phyloP scores from a whole-genome alignment of 2,329 filamentous ascomycete species.

The Hawksworthiomyces lignivorus region DNA sequence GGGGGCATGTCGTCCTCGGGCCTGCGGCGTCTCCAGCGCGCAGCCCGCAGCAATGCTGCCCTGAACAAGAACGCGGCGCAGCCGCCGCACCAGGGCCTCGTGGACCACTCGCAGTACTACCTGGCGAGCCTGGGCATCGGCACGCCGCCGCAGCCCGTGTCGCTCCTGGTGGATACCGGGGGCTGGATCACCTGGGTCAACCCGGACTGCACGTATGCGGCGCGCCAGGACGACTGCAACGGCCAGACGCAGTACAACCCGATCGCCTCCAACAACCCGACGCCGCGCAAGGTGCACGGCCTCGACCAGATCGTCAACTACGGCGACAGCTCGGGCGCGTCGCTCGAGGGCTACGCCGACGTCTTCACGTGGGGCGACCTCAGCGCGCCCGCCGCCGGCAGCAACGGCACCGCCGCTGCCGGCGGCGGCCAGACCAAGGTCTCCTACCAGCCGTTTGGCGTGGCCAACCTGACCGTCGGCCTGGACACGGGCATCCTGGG shows the following conservation, averaged over 20 bases:
- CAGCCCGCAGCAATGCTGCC: too few species aligned
- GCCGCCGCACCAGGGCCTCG: not conserved
- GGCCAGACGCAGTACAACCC: not conserved
- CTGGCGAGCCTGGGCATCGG: constrained; percentile 9
- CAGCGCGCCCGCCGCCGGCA: too few species aligned
- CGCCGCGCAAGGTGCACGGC: constrained; percentile 1
- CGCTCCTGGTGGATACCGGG: constrained; percentile 6
- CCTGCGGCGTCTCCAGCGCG: too few species aligned
- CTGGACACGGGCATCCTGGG: constrained; percentile 6
- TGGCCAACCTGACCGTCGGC: constrained; percentile 5
- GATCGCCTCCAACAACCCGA: not conserved
- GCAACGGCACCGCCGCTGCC: too few species aligned
- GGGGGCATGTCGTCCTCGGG: not conserved
- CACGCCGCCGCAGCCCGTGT: constrained; percentile 6
- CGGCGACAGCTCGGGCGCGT: not conserved
- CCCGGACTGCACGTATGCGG: constrained; percentile 1
- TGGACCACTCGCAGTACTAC: constrained; percentile 8
- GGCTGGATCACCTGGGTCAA: constrained; percentile 9
- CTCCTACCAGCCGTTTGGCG: constrained; percentile 4
- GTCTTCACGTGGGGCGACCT: constrained; percentile 9
- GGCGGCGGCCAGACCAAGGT: not conserved
- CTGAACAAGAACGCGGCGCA: too few species aligned
- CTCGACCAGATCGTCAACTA: constrained; percentile 6
- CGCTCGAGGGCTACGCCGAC: constrained; percentile 4
- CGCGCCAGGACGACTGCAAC: not conserved